Conservation (phyloP, 345 rosid genomes). For the Citrus hindsii region DNA sequence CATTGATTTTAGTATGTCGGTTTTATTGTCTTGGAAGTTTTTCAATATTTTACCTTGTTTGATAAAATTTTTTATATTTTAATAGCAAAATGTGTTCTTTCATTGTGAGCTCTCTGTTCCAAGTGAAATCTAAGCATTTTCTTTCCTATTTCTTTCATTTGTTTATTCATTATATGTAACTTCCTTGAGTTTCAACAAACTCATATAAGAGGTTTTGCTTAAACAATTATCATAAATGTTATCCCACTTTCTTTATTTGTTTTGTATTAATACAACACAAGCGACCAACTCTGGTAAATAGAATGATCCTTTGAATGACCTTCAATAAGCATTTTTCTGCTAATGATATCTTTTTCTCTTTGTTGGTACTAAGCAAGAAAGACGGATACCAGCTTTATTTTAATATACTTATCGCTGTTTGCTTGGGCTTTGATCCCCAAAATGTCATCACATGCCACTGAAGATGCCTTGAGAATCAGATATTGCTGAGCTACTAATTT, state of each 20-base stretch:
- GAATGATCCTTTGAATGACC: neutral
- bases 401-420: neutral
- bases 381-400: neutral
- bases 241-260: neutral
- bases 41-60: neutral
- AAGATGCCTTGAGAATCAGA: neutral
- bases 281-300: neutral
- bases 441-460: neutral
- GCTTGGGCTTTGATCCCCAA: neutral
- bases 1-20: slow-evolving; percentile 6
- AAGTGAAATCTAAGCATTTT: neutral
- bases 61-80: neutral
- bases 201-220: too few species aligned
- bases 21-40: slow-evolving; percentile 2
- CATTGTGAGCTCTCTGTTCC: slow-evolving; percentile 15
- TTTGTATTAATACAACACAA: neutral
- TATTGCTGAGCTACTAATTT: neutral
- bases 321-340: neutral
- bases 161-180: neutral
- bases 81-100: slow-evolving; percentile 9
- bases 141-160: neutral
- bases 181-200: neutral
- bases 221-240: too few species aligned
- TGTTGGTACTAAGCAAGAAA: too few species aligned
- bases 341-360: neutral